These are phyloP conservation scores for Solanum chiquidenum DNA, from an alignment of 257 asterid species.

Conservation along the genomic window DNA sequence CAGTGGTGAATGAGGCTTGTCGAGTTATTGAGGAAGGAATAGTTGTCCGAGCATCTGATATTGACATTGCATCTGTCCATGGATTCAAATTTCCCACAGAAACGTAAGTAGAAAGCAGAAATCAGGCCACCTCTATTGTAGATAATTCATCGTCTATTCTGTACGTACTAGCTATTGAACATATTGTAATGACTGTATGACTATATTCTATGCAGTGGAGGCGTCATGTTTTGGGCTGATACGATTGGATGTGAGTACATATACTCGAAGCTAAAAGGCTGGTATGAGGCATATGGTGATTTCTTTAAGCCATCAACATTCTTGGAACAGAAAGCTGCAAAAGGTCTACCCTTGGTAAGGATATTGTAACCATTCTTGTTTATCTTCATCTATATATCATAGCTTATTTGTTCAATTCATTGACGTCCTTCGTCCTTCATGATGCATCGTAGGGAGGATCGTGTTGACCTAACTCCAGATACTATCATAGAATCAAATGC, in stretches of 20 bases:
- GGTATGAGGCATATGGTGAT: not conserved
- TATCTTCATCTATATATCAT: not conserved
- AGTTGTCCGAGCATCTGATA: conserved; percentile 9
- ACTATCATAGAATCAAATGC: not conserved
- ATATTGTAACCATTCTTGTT: not conserved
- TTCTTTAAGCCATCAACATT: conserved; percentile 1
- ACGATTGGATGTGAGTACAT: not conserved
- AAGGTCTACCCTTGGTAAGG: not conserved
- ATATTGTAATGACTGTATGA: not conserved
- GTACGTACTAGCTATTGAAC: not conserved
- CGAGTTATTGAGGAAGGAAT: conserved; percentile 14
- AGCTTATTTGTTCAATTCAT: not conserved
- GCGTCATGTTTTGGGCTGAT: conserved; percentile 1
- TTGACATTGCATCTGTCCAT: conserved; percentile 16
- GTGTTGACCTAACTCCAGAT: not conserved
- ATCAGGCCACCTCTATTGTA: not conserved
- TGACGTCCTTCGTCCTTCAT: not conserved
- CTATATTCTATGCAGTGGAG: not conserved
- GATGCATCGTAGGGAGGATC: not conserved
- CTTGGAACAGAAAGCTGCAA: not conserved
- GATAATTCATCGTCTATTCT: not conserved
- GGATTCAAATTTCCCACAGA: conserved; percentile 17
- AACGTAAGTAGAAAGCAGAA: not conserved
- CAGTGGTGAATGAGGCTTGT: conserved; percentile 22
- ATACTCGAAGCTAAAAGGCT: not conserved